Percentiles rank a stretch among this genome's conserved stretches.
Evolutionary conservation across 306 rosid species (phyloP).

Genomic region (Vachellia collinsii): DNA sequence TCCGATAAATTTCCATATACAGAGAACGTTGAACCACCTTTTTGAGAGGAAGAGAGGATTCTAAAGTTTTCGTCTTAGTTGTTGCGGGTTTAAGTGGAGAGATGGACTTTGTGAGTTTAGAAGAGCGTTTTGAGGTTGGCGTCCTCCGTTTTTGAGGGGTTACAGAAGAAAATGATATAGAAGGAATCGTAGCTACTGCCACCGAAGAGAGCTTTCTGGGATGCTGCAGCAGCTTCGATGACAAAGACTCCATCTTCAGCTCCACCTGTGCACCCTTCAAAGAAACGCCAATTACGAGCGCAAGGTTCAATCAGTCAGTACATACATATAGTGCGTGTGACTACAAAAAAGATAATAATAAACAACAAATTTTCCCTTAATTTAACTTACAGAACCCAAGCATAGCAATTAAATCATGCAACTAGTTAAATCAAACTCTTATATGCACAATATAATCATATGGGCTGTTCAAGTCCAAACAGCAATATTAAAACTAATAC

Average conservation of each 20-base stretch:
- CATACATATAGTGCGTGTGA: neutral
- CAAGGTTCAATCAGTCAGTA: neutral
- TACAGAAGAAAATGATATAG: conserved; percentile 40
- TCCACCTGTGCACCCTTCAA: neutral
- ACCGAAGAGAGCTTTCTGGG: conserved; percentile 41
- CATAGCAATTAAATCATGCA: neutral
- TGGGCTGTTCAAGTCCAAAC: neutral
- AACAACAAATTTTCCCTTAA: neutral
- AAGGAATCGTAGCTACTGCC: conserved; percentile 21
- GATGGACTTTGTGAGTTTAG: conserved; percentile 43
- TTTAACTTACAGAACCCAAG: neutral
- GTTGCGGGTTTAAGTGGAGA: conserved; percentile 34
- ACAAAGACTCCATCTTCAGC: conserved; percentile 43
- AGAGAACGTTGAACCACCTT: conserved; percentile 44
- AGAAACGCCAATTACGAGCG: neutral
- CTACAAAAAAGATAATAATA: neutral
- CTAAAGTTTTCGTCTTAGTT: conserved; percentile 11
- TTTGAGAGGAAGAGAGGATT: conserved; percentile 51
- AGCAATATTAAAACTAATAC: neutral
- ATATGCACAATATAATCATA: neutral
- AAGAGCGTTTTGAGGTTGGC: conserved; percentile 46
- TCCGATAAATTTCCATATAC: neutral
- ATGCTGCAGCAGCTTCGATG: conserved; percentile 40
- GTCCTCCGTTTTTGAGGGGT: conserved; percentile 39
- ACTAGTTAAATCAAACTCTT: neutral